These are phyloP conservation scores for Urtica urens DNA, from an alignment of 306 rosid genomes.

Conservation along the genomic window DNA sequence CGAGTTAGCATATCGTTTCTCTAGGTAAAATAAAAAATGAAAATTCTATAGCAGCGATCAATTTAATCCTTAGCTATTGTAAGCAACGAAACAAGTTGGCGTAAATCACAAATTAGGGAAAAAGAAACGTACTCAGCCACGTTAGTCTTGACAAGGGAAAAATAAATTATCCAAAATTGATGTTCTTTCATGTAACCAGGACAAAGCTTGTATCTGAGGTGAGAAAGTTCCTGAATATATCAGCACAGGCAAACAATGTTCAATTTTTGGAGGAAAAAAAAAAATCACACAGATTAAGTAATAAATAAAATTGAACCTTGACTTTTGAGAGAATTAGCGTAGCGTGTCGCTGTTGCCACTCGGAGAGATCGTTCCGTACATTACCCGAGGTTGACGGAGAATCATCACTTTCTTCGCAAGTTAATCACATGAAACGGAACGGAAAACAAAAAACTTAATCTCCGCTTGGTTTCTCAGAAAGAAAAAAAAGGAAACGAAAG, in stretches of 20 bases:
- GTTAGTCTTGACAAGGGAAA: slow-evolving; percentile 56
- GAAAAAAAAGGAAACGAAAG: neutral
- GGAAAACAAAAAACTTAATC: slow-evolving; percentile 1
- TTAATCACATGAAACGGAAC: no score
- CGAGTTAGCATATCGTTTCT: no score
- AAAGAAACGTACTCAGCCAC: slow-evolving; percentile 56
- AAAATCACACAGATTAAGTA: neutral
- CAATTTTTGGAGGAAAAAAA: neutral
- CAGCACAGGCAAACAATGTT: neutral
- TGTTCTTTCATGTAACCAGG: slow-evolving; percentile 80
- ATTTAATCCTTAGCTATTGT: no score
- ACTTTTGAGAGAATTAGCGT: slow-evolving; percentile 61
- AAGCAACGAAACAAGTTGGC: neutral
- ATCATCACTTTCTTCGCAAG: slow-evolving; percentile 34
- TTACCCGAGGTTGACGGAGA: slow-evolving; percentile 29
- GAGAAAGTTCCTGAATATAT: slow-evolving; percentile 62
- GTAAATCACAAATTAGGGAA: slow-evolving; percentile 1
- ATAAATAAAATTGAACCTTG: slow-evolving; percentile 37
- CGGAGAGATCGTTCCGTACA: slow-evolving; percentile 49
- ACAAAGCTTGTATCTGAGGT: slow-evolving; percentile 65
- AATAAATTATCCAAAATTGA: slow-evolving; percentile 79
- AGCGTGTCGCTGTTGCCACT: slow-evolving; percentile 90
- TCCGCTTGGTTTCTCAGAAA: neutral
- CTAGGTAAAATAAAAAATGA: no score
- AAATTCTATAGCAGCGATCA: no score